These are phyloP conservation scores for Leishmania tarentolae DNA, from an alignment of 208 protist genomes.

Conservation along the genomic window DNA sequence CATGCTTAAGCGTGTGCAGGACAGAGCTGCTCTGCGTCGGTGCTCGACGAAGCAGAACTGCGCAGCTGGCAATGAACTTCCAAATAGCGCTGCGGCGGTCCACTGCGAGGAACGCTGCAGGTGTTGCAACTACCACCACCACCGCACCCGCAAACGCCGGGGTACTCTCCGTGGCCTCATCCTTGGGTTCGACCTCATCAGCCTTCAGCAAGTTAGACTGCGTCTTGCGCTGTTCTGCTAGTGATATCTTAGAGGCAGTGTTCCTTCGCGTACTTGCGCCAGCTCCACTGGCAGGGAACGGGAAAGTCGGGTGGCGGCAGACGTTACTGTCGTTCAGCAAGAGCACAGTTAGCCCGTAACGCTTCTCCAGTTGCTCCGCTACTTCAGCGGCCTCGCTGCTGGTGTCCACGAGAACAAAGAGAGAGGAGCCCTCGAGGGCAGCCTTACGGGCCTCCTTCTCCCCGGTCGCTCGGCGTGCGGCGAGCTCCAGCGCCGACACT, in stretches of 20 bases:
- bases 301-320: conserved; percentile 22
- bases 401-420: conserved; percentile 54
- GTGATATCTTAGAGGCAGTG: not conserved
- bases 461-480: conserved; percentile 5
- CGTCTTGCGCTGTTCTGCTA: conserved; percentile 7
- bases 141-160: conserved; percentile 15
- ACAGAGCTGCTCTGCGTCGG: conserved; percentile 2
- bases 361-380: conserved; percentile 21
- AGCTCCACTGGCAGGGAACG: not conserved
- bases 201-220: not conserved
- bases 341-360: conserved; percentile 37
- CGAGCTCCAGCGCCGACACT: conserved; percentile 40
- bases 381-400: conserved; percentile 28
- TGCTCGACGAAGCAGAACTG: conserved; percentile 13
- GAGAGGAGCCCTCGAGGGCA: conserved; percentile 9
- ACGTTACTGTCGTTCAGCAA: conserved; percentile 18
- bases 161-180: not conserved
- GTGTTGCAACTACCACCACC: conserved; percentile 48
- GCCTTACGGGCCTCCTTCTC: not conserved
- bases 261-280: not conserved
- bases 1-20: conserved; percentile 1
- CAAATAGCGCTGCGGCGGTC: conserved; percentile 72
- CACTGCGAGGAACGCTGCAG: conserved; percentile 44
- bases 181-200: conserved; percentile 2
- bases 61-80: conserved; percentile 65